These are phyloP conservation scores for Populus deltoides DNA, from an alignment of 345 rosid species.

Conservation along the genomic window DNA sequence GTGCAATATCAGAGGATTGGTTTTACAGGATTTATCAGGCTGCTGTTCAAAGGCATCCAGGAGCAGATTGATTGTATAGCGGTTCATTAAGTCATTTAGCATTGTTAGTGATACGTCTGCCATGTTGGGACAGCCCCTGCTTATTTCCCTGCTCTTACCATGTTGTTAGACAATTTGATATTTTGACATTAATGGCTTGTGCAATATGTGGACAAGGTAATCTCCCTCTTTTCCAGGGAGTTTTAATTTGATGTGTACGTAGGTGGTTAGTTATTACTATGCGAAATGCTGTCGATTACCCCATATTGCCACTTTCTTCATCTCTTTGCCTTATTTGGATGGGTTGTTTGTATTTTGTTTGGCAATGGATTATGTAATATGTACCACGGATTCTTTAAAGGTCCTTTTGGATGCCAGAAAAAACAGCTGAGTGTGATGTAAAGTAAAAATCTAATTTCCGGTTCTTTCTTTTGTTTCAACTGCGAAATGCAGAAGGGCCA, in stretches of 20 bases:
- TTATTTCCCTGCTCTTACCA: not conserved
- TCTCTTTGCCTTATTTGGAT: not conserved
- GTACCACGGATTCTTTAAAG: too few species aligned
- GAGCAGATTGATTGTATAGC: not conserved
- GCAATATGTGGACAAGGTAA: not conserved
- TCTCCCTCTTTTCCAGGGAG: not conserved
- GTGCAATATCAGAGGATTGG: slow-evolving; percentile 2
- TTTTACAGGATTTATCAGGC: not conserved
- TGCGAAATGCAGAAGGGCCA: too few species aligned
- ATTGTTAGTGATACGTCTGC: not conserved
- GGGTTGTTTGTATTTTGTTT: too few species aligned
- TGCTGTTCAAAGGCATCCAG: not conserved
- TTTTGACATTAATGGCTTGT: not conserved
- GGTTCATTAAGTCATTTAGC: not conserved
- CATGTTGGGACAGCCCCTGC: not conserved
- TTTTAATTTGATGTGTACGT: not conserved
- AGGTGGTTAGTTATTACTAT: not conserved
- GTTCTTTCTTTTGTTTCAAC: too few species aligned
- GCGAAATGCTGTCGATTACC: not conserved
- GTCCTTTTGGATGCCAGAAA: too few species aligned
- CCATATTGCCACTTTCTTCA: not conserved
- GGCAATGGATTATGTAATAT: too few species aligned
- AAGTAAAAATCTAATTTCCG: too few species aligned
- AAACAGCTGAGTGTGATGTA: too few species aligned
- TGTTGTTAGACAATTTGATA: not conserved